phyloP scores from a whole-genome alignment of 2,329 filamentous ascomycete species.

The Chrysosporium queenslandicum region DNA sequence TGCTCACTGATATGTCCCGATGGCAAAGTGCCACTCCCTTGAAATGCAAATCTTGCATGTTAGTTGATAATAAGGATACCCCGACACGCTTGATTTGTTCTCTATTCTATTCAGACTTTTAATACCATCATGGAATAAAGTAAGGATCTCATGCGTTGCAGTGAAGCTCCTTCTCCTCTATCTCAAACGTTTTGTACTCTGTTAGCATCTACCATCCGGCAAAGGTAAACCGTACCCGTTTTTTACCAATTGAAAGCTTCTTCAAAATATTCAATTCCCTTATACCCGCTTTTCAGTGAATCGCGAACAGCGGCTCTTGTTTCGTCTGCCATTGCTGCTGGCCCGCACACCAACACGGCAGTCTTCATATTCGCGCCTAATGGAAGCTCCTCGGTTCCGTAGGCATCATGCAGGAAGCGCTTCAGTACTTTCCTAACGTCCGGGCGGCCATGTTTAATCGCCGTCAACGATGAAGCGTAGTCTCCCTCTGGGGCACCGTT shows the following conservation, averaged over 20 bases:
- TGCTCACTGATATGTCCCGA: too few relatives aligned
- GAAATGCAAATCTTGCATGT: too few relatives aligned
- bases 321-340: constrained; percentile 36
- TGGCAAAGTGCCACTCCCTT: too few relatives aligned
- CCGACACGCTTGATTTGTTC: too few relatives aligned
- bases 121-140: too few relatives aligned
- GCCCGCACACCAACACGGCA: constrained; percentile 35
- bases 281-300: constrained; percentile 23
- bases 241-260: constrained; percentile 34
- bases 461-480: neutral
- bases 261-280: constrained; percentile 37
- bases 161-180: too few relatives aligned
- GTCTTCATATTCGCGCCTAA: neutral
- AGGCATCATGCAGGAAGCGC: neutral
- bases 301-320: constrained; percentile 30
- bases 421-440: constrained; percentile 6
- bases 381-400: neutral
- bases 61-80: too few relatives aligned
- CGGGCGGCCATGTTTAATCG: constrained; percentile 10
- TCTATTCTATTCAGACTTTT: too few relatives aligned
- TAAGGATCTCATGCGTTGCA: too few relatives aligned
- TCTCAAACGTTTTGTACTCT: too few relatives aligned
- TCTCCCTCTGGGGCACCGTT: neutral
- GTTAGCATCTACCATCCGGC: too few relatives aligned
- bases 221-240: neutral